Conservation (phyloP, 768 basidiomycete genomes). For the Mycena floridula region DNA sequence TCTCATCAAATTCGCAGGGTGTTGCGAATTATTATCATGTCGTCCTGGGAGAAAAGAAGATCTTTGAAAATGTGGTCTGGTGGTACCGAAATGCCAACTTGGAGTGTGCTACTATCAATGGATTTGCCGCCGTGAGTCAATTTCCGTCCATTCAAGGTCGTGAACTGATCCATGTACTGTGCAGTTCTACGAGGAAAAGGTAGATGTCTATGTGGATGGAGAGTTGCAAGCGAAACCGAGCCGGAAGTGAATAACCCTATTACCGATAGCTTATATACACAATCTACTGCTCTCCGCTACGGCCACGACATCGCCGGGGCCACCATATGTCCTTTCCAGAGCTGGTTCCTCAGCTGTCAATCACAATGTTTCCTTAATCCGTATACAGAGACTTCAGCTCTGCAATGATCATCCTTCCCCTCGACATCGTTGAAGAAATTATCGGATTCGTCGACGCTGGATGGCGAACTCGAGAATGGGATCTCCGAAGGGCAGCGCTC, state of each 20-base stretch:
- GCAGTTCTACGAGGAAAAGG: constrained; percentile 64
- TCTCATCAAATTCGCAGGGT: constrained; percentile 32
- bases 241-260: too few relatives aligned
- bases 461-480: not conserved
- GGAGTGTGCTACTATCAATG: constrained; percentile 45
- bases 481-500: not conserved
- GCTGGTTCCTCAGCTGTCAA: too few relatives aligned
- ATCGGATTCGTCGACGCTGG: not conserved
- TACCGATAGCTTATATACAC: too few relatives aligned
- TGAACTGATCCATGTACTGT: too few relatives aligned
- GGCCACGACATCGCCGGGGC: too few relatives aligned
- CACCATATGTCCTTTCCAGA: too few relatives aligned
- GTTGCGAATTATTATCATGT: constrained; percentile 54
- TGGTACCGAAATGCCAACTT: constrained; percentile 50
- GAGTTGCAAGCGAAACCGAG: constrained; percentile 41
- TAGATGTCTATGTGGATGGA: constrained; percentile 60
- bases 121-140: constrained; percentile 49
- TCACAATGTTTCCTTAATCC: too few relatives aligned
- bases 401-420: not conserved
- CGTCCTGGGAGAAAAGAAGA: constrained; percentile 35
- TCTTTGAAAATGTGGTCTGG: constrained; percentile 50
- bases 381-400: too few relatives aligned
- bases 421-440: not conserved
- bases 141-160: too few relatives aligned
- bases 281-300: too few relatives aligned